Evolutionary conservation across 2,329 filamentous ascomycete species (phyloP), one percentile per base, ranked within the genome.

Genomic region (Chrysoporthe austroafricana): DNA sequence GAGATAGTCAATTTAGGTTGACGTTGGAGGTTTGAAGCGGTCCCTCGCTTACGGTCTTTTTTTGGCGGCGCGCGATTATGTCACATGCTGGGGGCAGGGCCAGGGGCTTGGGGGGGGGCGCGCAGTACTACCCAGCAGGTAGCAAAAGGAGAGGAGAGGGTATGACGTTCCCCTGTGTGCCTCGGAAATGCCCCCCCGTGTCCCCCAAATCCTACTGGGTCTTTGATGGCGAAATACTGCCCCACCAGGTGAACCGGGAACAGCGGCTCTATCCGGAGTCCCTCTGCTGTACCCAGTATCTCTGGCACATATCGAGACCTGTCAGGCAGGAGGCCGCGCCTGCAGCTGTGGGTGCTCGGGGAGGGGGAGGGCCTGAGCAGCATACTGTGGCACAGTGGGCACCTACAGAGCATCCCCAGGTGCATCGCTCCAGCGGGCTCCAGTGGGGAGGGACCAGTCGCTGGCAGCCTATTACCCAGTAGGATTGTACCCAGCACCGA

Each of bases 1-100:
- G 67, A 60, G 63, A 46, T 63, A 63, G 56, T 66, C 50, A 65
- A 69, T 69, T 66, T 63, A 50, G 59, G 67, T 52, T 66, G 63
- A 69, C 34, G 63, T 63, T 66, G 67, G 26, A 13, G 52, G 52
- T 6, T 54, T 54, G 48, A 26, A 13, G 5, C 57, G n/a, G 39
- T 4, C n/a, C n/a, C 36, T 42, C 7, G 34, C n/a, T 26, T 59
- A 18, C n/a, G 18, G 50, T 42, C 57, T 54, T 54, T 54, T 54
- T 54, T 34, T 32, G 50, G 13, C 4, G 5, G 13, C 50, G 26
- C 50, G 21, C 50, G 48, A 34, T 54, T 54, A 54, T 54, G 50
- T 54, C 50, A 54, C 21, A 54, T 54, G 50, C 50, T 54, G 26
- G 21, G 50, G 18, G 13, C 21, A 26, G 48, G 21, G 13, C 21